Evolutionary conservation across 176 grass and related monocot genomes (phyloP).

Genomic region (Carex scoparia): DNA sequence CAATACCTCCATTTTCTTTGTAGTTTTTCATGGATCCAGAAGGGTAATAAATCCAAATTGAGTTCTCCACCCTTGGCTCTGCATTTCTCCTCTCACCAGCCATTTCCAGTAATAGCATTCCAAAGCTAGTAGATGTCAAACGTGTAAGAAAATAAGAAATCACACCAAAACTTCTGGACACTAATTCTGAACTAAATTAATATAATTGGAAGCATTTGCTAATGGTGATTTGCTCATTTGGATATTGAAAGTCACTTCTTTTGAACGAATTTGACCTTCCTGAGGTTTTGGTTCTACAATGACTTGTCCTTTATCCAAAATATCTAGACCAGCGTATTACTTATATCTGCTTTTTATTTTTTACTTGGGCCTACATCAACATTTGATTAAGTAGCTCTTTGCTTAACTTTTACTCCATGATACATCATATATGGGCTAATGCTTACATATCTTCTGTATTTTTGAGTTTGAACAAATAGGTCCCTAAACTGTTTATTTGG

Average conservation of each 20-base stretch:
- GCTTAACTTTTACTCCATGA: no score
- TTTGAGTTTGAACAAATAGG: no score
- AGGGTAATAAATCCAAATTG: conserved; percentile 41
- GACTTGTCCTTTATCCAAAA: not conserved
- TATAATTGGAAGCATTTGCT: no score
- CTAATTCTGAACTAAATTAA: conserved; percentile 41
- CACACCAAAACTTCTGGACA: conserved; percentile 35
- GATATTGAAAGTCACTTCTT: not conserved
- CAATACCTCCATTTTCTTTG: not conserved
- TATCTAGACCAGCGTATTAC: not conserved
- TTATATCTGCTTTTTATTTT: not conserved
- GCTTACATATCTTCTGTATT: no score
- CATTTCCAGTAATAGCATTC: conserved; percentile 48
- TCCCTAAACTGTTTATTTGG: no score
- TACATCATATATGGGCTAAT: no score
- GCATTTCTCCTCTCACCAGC: conserved; percentile 25
- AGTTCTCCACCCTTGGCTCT: not conserved
- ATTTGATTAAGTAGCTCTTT: no score
- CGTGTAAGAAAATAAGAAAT: conserved; percentile 35
- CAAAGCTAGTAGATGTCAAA: conserved; percentile 58
- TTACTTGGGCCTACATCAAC: not conserved
- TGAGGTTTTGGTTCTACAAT: not conserved
- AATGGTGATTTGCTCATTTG: no score
- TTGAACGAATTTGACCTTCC: not conserved
- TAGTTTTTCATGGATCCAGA: conserved; percentile 38